A percentile compares a stretch with the other conserved stretches of the same genome.
Evolutionary conservation across 2,329 filamentous ascomycete species (phyloP).

Genomic region (Colletotrichum sublineola): DNA sequence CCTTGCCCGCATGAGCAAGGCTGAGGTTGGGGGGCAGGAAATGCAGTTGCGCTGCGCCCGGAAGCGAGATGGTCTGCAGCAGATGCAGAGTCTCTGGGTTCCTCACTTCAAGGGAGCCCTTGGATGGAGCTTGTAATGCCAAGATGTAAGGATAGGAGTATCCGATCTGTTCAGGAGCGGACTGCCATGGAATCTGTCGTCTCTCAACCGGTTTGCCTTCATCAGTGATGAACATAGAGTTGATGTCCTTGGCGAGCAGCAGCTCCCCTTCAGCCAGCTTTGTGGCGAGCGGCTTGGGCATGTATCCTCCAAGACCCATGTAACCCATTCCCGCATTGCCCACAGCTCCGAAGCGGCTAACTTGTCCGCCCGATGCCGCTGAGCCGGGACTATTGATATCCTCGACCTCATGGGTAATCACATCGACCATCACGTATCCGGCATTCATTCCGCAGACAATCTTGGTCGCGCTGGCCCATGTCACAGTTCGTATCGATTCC

Average conservation of each 20-base stretch:
- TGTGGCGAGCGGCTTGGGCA: constrained; percentile 89
- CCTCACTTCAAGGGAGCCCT: constrained; percentile 88
- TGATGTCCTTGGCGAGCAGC: constrained; percentile 96
- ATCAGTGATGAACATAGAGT: constrained; percentile 90
- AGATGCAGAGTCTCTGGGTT: constrained; percentile 94
- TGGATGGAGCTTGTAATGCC: constrained; percentile 84
- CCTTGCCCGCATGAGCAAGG: constrained; percentile 95
- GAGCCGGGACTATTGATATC: constrained; percentile 85
- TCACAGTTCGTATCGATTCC: constrained; percentile 88
- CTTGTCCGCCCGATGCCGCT: constrained; percentile 72
- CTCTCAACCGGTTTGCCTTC: constrained; percentile 86
- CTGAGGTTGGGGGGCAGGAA: constrained; percentile 94
- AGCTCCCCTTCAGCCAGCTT: constrained; percentile 86
- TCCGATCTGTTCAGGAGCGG: constrained; percentile 89
- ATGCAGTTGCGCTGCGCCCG: constrained; percentile 86
- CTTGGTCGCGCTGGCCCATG: constrained; percentile 90
- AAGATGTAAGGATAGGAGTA: constrained; percentile 98
- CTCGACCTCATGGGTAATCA: constrained; percentile 78
- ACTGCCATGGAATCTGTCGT: constrained; percentile 91
- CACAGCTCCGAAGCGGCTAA: constrained; percentile 84
- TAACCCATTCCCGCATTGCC: constrained; percentile 93
- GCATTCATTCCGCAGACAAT: constrained; percentile 92
- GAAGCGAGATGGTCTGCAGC: constrained; percentile 85
- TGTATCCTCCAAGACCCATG: constrained; percentile 92
- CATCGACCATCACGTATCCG: constrained; percentile 90